A percentile compares a stretch with the other conserved stretches of the same genome.
Conservation (phyloP, 2,329 filamentous ascomycete genomes). For the Penicillium oxalicum region DNA sequence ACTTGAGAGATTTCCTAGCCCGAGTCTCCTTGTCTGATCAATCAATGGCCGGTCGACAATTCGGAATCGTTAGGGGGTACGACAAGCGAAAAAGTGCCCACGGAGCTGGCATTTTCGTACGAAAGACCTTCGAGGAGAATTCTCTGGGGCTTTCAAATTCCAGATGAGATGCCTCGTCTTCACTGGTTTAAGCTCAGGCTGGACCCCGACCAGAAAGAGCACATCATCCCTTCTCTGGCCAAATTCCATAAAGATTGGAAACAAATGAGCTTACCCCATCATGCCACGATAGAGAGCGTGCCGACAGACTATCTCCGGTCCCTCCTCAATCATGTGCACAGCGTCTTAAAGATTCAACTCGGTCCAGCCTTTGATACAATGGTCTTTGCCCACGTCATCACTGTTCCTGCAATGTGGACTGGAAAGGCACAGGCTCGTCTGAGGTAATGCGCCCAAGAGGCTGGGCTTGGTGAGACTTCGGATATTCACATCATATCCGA, state of each 20-base stretch:
- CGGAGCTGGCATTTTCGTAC: background rate
- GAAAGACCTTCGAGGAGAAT: background rate
- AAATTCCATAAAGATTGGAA: background rate
- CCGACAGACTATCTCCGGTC: background rate
- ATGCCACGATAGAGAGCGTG: background rate
- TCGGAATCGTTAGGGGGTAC: background rate
- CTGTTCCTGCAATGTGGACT: slow-evolving; percentile 27
- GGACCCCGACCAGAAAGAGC: background rate
- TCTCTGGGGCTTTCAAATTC: background rate
- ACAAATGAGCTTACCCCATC: background rate
- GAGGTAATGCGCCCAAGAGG: slow-evolving; percentile 11
- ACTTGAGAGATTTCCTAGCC: background rate
- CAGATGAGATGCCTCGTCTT: background rate
- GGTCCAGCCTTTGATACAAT: slow-evolving; percentile 5
- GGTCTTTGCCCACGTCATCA: slow-evolving; percentile 21
- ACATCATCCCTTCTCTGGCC: background rate
- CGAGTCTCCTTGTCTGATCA: background rate
- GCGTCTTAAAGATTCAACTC: background rate
- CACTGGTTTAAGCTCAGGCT: background rate
- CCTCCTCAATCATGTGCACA: background rate
- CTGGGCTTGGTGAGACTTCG: slow-evolving; percentile 6
- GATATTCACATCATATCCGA: slow-evolving; percentile 17
- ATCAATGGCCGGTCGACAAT: background rate
- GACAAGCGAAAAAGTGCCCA: background rate
- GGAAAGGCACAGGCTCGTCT: slow-evolving; percentile 20